Evolutionary conservation across 169 alveolate genomes (phyloP).

Genomic region (Plasmodium coatneyi): DNA sequence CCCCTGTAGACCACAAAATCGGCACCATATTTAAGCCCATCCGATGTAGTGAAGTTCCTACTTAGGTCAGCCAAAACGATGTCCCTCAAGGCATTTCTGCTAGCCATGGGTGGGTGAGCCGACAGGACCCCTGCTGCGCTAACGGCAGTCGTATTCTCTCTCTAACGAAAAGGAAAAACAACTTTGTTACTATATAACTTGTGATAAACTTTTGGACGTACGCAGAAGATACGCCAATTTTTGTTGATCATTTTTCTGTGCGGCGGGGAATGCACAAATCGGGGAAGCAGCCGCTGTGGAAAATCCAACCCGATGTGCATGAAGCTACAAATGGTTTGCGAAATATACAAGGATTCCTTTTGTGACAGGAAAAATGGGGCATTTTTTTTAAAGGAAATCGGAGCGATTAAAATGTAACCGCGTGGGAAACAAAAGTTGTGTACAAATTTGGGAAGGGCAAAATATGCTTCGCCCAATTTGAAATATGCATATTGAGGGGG

Average conservation of each 20-base stretch:
- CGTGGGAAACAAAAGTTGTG: background rate
- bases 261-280: background rate
- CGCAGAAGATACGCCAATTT: background rate
- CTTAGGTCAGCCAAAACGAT: slow-evolving; percentile 49
- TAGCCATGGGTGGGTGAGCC: slow-evolving; percentile 16
- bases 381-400: background rate
- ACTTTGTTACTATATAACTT: background rate
- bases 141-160: background rate
- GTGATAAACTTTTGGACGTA: background rate
- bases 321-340: background rate
- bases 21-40: slow-evolving; percentile 75
- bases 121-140: background rate
- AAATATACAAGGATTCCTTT: background rate
- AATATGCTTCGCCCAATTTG: background rate
- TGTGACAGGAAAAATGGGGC: background rate
- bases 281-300: background rate
- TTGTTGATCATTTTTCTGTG: background rate
- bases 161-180: background rate
- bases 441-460: slow-evolving; percentile 1
- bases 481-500: background rate
- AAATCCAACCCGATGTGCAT: background rate
- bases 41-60: slow-evolving; percentile 25
- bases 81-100: slow-evolving; percentile 35
- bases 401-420: background rate
- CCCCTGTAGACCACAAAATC: slow-evolving; percentile 68